Evolutionary conservation across 179 eudicot genomes (phyloP), one percentile per base, ranked within the genome.

Genomic region (Heliamphora ciliata): DNA sequence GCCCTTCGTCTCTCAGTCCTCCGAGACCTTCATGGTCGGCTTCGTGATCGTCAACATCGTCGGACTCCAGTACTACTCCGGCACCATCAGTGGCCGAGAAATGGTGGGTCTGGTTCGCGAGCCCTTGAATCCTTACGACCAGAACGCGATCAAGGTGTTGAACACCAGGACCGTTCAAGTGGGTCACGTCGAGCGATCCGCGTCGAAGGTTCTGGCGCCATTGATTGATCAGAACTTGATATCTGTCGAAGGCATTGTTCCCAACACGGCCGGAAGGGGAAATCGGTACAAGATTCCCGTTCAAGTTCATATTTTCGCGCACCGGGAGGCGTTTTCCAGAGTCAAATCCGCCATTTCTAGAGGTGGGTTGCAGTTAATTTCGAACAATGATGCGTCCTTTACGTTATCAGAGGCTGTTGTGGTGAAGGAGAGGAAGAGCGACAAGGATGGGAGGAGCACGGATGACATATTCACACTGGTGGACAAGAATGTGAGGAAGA

Each of bases 71-170:
- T 80, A 91, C 77, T 92, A 94, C 83, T 40, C 86, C 0, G 98
- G 95, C 58, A 77, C 80, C 1, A 88, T 94, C 50, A 89, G 87
- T 59, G 97, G 98, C 67, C 86, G 95, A 18, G 95, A 95, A 82
- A 80, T 92, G 87, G 98, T 95, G 47, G 93, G 92, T 66, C 78
- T 95, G 21, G 92, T 92, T 5, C 92, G 98, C 0, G 98, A 95
- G 17, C 94, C 95, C 3, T 55, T 90, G 24, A 95, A 94, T 56
- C 78, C 83, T 2, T 74, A 77, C 84, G 98, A 94, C 75, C 84
- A 84, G 4, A 89, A 94, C 85, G 98, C 98, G 44, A 95, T 95
- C 64, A 92, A 84, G 80, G 98, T 95, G 60, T 80, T 91, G 24
- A 92, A 95, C 80, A 92, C 86, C 31, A 81, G 94, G 1, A 88